Conservation (phyloP, 202 grass and related monocot genomes). For the Hordeum pubiflorum region DNA sequence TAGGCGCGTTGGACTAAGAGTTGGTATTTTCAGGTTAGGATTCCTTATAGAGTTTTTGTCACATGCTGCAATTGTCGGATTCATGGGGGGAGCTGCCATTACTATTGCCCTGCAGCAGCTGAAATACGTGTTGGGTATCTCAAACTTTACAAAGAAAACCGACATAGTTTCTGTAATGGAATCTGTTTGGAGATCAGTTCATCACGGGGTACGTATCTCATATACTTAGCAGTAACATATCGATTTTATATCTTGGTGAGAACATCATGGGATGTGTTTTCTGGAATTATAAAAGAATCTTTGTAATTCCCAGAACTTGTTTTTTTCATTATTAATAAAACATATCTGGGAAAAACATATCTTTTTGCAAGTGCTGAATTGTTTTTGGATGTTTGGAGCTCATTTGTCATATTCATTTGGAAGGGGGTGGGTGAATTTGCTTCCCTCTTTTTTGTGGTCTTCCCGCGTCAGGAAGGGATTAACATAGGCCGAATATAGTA, state of each 20-base stretch:
- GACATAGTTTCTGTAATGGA: slow-evolving; percentile 91
- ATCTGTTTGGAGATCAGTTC: slow-evolving; percentile 76
- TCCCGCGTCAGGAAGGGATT: background rate
- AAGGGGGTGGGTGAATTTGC: background rate
- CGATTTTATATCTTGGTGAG: background rate
- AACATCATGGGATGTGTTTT: background rate
- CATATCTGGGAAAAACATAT: background rate
- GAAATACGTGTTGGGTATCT: slow-evolving; percentile 76
- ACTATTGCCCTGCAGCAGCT: slow-evolving; percentile 95
- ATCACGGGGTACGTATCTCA: slow-evolving; percentile 59
- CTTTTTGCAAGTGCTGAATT: background rate
- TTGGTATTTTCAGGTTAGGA: slow-evolving; percentile 53
- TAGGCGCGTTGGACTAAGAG: background rate
- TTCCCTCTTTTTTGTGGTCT: background rate
- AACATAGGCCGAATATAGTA: background rate
- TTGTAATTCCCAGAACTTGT: background rate
- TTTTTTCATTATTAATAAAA: background rate
- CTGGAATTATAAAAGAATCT: background rate
- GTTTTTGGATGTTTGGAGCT: background rate
- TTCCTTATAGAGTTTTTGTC: slow-evolving; percentile 97
- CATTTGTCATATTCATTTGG: background rate
- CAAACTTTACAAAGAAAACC: slow-evolving; percentile 73
- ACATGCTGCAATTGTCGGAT: slow-evolving; percentile 92
- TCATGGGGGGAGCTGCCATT: slow-evolving; percentile 92
- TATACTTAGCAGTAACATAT: background rate